Percentiles rank a stretch among this genome's conserved stretches.
These are phyloP conservation scores for Chaetoceros tenuissimus DNA, from an alignment of 108 stramenopile species.

Conservation along the genomic window DNA sequence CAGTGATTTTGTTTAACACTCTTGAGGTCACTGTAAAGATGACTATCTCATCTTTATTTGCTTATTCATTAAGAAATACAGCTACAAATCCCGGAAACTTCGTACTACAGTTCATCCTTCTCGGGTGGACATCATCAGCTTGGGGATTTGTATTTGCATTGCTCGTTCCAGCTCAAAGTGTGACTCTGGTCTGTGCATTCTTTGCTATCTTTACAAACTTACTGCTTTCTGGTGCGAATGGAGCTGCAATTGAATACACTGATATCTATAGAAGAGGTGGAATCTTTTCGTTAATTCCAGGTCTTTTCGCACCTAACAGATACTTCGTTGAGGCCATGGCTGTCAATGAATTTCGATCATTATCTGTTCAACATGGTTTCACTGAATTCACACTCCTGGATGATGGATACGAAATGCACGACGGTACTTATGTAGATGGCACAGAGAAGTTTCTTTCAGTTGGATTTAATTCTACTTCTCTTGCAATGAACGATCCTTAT, in stretches of 20 bases:
- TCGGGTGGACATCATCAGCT: slow-evolving; percentile 25
- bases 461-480: too few species aligned
- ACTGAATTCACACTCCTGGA: too few species aligned
- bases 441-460: slow-evolving; percentile 6
- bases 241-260: slow-evolving; percentile 14
- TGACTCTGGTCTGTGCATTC: slow-evolving; percentile 19
- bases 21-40: slow-evolving; percentile 25
- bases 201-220: slow-evolving; percentile 30
- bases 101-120: slow-evolving; percentile 18
- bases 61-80: slow-evolving; percentile 17
- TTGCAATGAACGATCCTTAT: slow-evolving; percentile 18
- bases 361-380: slow-evolving; percentile 36
- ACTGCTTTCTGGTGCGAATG: slow-evolving; percentile 24
- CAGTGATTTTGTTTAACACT: slow-evolving; percentile 24
- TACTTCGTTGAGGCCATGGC: slow-evolving; percentile 32
- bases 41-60: slow-evolving; percentile 19
- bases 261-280: slow-evolving; percentile 4
- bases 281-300: slow-evolving; percentile 10
- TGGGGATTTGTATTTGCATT: slow-evolving; percentile 31
- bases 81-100: slow-evolving; percentile 9
- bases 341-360: slow-evolving; percentile 17
- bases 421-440: slow-evolving; percentile 6
- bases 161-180: slow-evolving; percentile 24
- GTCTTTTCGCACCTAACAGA: slow-evolving; percentile 20
- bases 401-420: not conserved